Evolutionary conservation across 1,284 basidiomycete genomes (phyloP).

Genomic region (Melampsora larici-populina): DNA sequence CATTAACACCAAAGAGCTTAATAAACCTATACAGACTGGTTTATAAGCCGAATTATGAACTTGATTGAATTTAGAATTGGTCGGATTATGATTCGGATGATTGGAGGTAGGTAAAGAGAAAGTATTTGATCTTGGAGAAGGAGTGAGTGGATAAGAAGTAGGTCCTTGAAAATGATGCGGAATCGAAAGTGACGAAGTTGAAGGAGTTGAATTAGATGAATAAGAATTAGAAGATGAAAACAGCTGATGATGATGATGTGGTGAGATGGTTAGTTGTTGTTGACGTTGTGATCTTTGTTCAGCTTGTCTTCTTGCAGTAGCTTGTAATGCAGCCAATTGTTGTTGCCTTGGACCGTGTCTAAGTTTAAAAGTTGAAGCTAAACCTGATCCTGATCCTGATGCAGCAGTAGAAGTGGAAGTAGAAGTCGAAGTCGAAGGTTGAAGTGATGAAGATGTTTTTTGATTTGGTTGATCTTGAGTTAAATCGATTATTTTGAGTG

Average conservation of each 20-base stretch:
- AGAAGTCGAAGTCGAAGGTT: too few relatives aligned
- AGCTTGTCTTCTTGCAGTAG: neutral
- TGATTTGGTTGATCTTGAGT: too few relatives aligned
- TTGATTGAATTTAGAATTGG: neutral
- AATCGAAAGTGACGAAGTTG: conserved; percentile 7
- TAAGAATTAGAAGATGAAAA: conserved; percentile 4
- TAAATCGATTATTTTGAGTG: too few relatives aligned
- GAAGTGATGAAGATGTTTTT: too few relatives aligned
- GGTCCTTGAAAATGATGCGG: conserved; percentile 1
- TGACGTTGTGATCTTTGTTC: neutral
- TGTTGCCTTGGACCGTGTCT: neutral
- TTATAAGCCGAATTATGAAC: neutral
- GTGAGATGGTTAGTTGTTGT: neutral
- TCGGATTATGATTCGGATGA: neutral
- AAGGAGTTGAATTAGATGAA: conserved; percentile 7
- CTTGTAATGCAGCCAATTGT: neutral
- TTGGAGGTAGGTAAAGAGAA: neutral
- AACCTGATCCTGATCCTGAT: too few relatives aligned
- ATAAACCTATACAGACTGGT: conserved; percentile 35
- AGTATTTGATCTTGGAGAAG: neutral
- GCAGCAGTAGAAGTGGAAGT: too few relatives aligned
- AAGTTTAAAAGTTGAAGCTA: neutral
- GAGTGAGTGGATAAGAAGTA: neutral
- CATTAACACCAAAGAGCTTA: conserved; percentile 31
- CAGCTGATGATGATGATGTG: neutral